phyloP scores from a whole-genome alignment of 225 moss, liverwort and hornwort species.

The Sphagnum contortum region DNA sequence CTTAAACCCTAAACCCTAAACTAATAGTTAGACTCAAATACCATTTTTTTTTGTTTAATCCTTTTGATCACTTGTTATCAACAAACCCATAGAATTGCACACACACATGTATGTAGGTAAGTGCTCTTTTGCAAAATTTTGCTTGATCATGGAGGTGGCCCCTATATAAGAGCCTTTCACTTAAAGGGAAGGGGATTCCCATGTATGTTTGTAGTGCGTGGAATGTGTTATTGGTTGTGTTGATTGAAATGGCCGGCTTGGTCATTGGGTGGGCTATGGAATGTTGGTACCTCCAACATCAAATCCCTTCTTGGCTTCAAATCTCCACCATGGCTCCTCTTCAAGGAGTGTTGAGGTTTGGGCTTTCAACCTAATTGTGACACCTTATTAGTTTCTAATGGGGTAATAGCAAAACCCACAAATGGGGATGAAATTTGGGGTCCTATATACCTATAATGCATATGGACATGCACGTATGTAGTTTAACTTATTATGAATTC shows the following conservation, averaged over 20 bases:
- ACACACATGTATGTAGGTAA: neutral
- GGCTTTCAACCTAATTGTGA: neutral
- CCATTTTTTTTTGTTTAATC: no score
- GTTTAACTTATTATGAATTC: no score
- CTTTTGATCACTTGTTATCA: no score
- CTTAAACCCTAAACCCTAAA: no score
- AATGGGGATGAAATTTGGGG: no score
- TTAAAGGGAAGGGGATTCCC: no score
- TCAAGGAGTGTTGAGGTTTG: constrained; percentile 15
- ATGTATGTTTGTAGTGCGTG: constrained; percentile 37
- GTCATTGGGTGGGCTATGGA: constrained; percentile 68
- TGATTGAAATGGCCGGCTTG: constrained; percentile 41
- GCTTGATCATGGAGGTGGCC: neutral
- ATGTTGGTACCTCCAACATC: constrained; percentile 32
- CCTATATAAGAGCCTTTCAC: neutral
- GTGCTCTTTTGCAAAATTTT: neutral
- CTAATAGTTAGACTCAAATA: no score
- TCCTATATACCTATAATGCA: no score
- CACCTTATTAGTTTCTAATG: neutral
- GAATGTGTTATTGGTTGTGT: constrained; percentile 62
- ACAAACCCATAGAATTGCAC: no score
- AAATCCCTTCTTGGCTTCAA: constrained; percentile 25
- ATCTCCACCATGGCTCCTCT: constrained; percentile 1
- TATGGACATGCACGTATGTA: no score
- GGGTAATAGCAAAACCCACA: no score